Evolutionary conservation across 1,139 yeast species (phyloP).

Genomic region (Suhomyces kunorum): DNA sequence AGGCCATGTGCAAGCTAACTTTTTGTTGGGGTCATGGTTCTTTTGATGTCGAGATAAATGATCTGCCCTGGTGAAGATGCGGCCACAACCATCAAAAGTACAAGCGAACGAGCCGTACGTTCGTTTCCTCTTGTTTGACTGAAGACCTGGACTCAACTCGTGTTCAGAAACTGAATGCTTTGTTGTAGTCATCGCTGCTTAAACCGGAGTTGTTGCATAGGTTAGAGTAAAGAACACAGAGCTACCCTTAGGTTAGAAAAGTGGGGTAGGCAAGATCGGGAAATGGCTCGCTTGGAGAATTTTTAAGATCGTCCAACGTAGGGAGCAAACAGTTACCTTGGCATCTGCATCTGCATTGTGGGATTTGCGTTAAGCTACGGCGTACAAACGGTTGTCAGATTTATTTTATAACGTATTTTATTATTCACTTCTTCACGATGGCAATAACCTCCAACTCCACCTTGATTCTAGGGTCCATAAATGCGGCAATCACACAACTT

Average conservation of each 20-base stretch:
- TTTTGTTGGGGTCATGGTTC: slow-evolving; percentile 37
- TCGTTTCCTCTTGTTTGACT: slow-evolving; percentile 16
- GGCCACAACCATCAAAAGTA: slow-evolving; percentile 27
- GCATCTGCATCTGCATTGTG: too few relatives aligned
- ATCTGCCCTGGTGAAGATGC: slow-evolving; percentile 40
- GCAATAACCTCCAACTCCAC: slow-evolving; percentile 41
- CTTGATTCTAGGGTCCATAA: slow-evolving; percentile 39
- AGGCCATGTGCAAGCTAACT: slow-evolving; percentile 31
- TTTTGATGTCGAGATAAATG: slow-evolving; percentile 44
- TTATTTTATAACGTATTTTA: neutral
- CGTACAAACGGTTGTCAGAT: too few relatives aligned
- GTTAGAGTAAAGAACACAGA: too few relatives aligned
- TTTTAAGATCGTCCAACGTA: too few relatives aligned
- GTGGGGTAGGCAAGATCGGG: neutral
- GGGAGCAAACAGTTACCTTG: too few relatives aligned
- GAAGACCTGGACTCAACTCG: neutral
- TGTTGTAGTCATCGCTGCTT: neutral
- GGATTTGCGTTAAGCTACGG: neutral
- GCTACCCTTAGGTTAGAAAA: neutral
- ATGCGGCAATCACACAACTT: slow-evolving; percentile 46
- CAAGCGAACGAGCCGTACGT: slow-evolving; percentile 23
- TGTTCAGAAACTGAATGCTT: slow-evolving; percentile 1
- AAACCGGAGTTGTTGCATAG: too few relatives aligned
- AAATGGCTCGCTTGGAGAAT: neutral
- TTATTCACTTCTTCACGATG: slow-evolving; percentile 11